Evolutionary conservation across 2,329 filamentous ascomycete genomes (phyloP).

Genomic region (Neofusicoccum cordaticola): DNA sequence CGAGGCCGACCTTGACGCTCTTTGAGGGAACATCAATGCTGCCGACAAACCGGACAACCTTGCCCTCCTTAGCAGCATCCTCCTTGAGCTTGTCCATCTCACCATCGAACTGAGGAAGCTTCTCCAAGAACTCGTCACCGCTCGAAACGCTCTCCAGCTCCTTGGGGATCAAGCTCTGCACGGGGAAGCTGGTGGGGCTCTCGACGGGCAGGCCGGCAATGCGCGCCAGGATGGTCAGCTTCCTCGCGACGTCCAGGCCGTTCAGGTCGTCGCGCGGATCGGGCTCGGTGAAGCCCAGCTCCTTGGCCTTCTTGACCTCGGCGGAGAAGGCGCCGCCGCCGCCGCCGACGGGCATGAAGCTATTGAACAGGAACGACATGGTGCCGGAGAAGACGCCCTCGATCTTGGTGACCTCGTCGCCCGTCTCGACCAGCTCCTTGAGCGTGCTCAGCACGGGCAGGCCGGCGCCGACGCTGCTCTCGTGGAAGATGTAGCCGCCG

Average conservation of each 20-base stretch:
- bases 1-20: constrained; percentile 84
- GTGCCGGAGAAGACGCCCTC: constrained; percentile 98
- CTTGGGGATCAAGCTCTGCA: constrained; percentile 87
- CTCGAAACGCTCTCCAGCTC: constrained; percentile 74
- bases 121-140: constrained; percentile 81
- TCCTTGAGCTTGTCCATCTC: constrained; percentile 86
- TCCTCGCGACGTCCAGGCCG: constrained; percentile 87
- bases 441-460: constrained; percentile 91
- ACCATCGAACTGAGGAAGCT: constrained; percentile 77
- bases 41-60: constrained; percentile 91
- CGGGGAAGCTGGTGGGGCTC: constrained; percentile 83
- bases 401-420: constrained; percentile 85
- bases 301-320: constrained; percentile 88
- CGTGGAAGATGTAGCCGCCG: constrained; percentile 83
- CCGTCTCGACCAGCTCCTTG: constrained; percentile 90
- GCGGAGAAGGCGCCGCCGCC: constrained; percentile 81
- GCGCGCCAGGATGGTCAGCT: constrained; percentile 90
- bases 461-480: constrained; percentile 90
- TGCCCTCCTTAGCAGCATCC: constrained; percentile 81
- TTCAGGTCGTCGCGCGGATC: constrained; percentile 85
- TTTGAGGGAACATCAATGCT: constrained; percentile 82
- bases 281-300: constrained; percentile 87
- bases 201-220: constrained; percentile 78
- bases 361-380: constrained; percentile 98
- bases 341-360: constrained; percentile 78